phyloP scores from a whole-genome alignment of 2,329 filamentous ascomycete genomes.

The Colletotrichum cordylinicola region DNA sequence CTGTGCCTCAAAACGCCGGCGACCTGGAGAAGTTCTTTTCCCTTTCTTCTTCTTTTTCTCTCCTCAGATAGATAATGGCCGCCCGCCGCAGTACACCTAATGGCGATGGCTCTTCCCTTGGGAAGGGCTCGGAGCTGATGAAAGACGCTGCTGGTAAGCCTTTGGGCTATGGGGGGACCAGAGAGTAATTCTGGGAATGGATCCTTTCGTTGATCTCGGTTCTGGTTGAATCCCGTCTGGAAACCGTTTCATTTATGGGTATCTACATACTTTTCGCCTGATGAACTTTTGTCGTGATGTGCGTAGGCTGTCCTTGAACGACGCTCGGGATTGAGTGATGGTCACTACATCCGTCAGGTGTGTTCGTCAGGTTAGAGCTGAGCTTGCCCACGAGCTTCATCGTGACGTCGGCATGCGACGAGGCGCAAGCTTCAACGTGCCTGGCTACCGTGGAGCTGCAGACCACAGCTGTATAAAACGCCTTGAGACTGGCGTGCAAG shows the following conservation, averaged over 20 bases:
- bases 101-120: neutral
- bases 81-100: constrained; percentile 24
- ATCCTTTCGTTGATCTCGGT: constrained; percentile 28
- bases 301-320: too few species aligned
- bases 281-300: neutral
- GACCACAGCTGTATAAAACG: too few species aligned
- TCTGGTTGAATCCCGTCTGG: constrained; percentile 19
- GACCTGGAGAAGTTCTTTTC: neutral
- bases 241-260: constrained; percentile 26
- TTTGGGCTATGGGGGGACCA: constrained; percentile 21
- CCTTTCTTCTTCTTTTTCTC: neutral
- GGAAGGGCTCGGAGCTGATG: neutral
- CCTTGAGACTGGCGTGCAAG: too few species aligned
- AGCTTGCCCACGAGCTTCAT: too few species aligned
- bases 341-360: too few species aligned
- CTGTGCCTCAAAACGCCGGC: constrained; percentile 3
- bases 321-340: too few species aligned
- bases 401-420: too few species aligned
- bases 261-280: constrained; percentile 21
- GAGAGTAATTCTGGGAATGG: constrained; percentile 25
- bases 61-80: constrained; percentile 23
- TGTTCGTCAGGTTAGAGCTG: too few species aligned
- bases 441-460: too few species aligned
- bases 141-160: constrained; percentile 23
- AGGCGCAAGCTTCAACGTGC: too few species aligned